Evolutionary conservation across 1,139 yeast genomes (phyloP).

Genomic region (Scheffersomyces lignicola): DNA sequence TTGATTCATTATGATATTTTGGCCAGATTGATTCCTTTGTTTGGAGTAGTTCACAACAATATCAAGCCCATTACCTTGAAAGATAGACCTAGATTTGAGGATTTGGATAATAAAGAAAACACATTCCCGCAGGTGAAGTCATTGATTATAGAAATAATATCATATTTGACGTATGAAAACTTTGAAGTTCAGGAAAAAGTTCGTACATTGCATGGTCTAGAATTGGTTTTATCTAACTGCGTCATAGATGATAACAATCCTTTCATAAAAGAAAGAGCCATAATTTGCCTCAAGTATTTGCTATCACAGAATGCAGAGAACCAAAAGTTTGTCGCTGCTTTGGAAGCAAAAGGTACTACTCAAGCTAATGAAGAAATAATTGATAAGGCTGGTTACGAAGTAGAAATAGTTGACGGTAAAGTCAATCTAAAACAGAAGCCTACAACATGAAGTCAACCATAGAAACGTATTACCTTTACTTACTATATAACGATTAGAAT

Average conservation of each 20-base stretch:
- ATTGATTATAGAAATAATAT: conserved; percentile 58
- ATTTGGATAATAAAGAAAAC: conserved; percentile 25
- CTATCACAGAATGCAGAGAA: conserved; percentile 63
- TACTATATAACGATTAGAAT: conserved; percentile 2
- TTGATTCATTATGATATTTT: conserved; percentile 52
- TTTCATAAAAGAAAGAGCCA: conserved; percentile 80
- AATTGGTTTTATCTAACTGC: conserved; percentile 74
- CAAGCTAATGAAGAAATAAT: conserved; percentile 34
- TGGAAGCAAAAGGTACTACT: conserved; percentile 34
- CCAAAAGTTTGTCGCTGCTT: conserved; percentile 67
- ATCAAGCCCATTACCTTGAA: conserved; percentile 34
- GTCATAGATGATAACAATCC: conserved; percentile 88
- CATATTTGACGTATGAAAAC: conserved; percentile 54
- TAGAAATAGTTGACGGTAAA: conserved; percentile 37
- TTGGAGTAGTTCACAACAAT: conserved; percentile 51
- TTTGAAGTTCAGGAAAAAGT: conserved; percentile 63
- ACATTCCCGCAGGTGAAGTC: conserved; percentile 65
- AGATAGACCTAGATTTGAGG: conserved; percentile 19
- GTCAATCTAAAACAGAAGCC: conserved; percentile 21
- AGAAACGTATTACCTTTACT: conserved; percentile 8
- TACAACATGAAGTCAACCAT: conserved; percentile 8
- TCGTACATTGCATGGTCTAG: conserved; percentile 67
- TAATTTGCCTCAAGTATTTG: conserved; percentile 71
- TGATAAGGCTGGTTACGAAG: conserved; percentile 42
- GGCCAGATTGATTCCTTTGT: conserved; percentile 41